These are phyloP conservation scores for Diplodia scrobiculata DNA, from an alignment of 2,329 filamentous ascomycete species.

Conservation along the genomic window DNA sequence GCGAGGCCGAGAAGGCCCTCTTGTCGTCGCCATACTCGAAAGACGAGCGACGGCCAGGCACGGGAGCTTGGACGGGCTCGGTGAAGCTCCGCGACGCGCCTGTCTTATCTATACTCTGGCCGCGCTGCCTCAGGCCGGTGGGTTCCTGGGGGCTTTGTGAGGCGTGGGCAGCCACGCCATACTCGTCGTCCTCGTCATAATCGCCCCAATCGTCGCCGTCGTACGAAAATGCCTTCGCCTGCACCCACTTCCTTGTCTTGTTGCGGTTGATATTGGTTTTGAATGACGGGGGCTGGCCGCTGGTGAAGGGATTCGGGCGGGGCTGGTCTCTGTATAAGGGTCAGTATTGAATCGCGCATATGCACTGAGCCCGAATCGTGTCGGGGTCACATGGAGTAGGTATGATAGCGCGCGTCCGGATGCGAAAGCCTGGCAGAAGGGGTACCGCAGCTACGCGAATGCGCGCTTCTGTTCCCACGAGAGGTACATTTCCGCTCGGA, in stretches of 20 bases:
- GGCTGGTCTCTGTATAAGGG: conserved; percentile 36
- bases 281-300: conserved; percentile 61
- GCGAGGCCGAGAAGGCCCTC: conserved; percentile 51
- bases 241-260: conserved; percentile 94
- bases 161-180: conserved; percentile 54
- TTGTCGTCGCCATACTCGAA: conserved; percentile 60
- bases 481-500: not conserved
- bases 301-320: conserved; percentile 34
- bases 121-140: conserved; percentile 50
- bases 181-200: conserved; percentile 59
- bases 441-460: not conserved
- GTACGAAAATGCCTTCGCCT: conserved; percentile 82
- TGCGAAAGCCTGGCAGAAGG: not conserved
- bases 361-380: not conserved
- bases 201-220: conserved; percentile 93
- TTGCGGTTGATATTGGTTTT: conserved; percentile 83
- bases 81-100: conserved; percentile 45
- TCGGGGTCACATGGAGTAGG: not conserved
- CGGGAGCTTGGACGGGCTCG: conserved; percentile 41
- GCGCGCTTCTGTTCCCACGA: not conserved
- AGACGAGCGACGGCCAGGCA: conserved; percentile 49
- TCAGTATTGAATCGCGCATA: not conserved
- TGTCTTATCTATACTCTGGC: conserved; percentile 35
- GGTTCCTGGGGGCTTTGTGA: conserved; percentile 47
- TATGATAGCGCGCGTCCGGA: not conserved